Percentiles rank a stretch among this genome's conserved stretches.
Conservation (phyloP, 768 basidiomycete genomes). For the Agrocybe praecox region DNA sequence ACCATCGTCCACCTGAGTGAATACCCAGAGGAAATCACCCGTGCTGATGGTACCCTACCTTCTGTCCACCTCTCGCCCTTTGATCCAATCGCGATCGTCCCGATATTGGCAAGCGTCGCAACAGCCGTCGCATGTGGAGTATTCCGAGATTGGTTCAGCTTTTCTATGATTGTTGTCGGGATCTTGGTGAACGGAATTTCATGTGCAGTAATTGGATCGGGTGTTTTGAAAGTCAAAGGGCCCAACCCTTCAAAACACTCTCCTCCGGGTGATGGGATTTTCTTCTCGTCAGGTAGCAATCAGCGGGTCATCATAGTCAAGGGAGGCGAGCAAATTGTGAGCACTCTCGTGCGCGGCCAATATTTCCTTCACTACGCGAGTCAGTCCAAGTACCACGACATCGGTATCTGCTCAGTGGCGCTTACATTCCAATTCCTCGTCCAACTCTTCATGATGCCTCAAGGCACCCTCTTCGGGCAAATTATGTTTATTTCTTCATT, state of each 20-base stretch:
- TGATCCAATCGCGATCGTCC: conserved; percentile 9
- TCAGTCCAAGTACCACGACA: conserved; percentile 12
- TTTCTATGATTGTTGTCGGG: conserved; percentile 16
- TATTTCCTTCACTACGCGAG: conserved; percentile 14
- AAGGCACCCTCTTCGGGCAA: conserved; percentile 18
- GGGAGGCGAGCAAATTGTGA: conserved; percentile 15
- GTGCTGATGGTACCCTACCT: conserved; percentile 10
- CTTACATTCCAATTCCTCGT: conserved; percentile 18
- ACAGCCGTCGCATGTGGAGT: conserved; percentile 12
- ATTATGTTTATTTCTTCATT: conserved; percentile 19
- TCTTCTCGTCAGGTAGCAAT: conserved; percentile 1
- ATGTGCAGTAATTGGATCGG: conserved; percentile 17
- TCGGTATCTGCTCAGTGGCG: conserved; percentile 13
- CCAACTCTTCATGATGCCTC: conserved; percentile 19
- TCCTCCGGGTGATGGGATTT: conserved; percentile 18
- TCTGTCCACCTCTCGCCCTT: conserved; percentile 7
- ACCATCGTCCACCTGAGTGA: conserved; percentile 14
- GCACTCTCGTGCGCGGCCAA: conserved; percentile 14
- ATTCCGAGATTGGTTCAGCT: conserved; percentile 19
- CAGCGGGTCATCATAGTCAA: conserved; percentile 12
- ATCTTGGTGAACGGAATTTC: conserved; percentile 16
- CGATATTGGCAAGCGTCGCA: conserved; percentile 8
- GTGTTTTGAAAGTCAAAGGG: conserved; percentile 9
- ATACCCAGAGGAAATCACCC: not conserved
- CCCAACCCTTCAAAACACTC: conserved; percentile 15